These are phyloP conservation scores for Rhodotorula kratochvilovae DNA, from an alignment of 768 basidiomycete genomes.

Conservation along the genomic window DNA sequence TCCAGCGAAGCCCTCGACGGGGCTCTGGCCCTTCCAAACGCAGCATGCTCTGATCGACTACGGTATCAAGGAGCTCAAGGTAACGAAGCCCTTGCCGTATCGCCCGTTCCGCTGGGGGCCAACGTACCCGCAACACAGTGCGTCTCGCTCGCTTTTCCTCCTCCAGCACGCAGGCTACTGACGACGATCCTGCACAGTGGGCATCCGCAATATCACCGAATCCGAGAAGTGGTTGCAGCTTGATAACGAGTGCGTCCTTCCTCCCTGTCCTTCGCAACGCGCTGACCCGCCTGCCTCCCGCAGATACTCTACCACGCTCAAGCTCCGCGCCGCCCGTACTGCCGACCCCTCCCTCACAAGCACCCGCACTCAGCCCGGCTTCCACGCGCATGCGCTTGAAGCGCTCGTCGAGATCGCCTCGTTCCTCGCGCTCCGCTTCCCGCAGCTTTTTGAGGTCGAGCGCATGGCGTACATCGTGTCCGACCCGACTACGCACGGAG, in stretches of 20 bases:
- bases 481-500: conserved; percentile 16
- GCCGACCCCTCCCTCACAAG: conserved; percentile 8
- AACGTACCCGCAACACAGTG: conserved; percentile 3
- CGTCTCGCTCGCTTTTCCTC: background rate
- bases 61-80: background rate
- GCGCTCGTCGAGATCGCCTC: conserved; percentile 57
- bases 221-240: background rate
- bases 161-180: too few relatives aligned
- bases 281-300: background rate
- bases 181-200: background rate
- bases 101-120: conserved; percentile 4
- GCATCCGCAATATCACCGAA: background rate
- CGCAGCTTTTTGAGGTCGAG: conserved; percentile 55
- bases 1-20: background rate
- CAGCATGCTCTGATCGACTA: fast-evolving
- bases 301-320: background rate
- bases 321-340: background rate
- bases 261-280: background rate
- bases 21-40: background rate
- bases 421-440: conserved; percentile 63
- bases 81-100: background rate
- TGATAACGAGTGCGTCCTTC: background rate
- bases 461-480: conserved; percentile 47
- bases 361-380: conserved; percentile 55
- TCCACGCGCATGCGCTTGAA: conserved; percentile 48